Conservation (phyloP, 23 red algal species). For the Chondrus crispus region DNA sequence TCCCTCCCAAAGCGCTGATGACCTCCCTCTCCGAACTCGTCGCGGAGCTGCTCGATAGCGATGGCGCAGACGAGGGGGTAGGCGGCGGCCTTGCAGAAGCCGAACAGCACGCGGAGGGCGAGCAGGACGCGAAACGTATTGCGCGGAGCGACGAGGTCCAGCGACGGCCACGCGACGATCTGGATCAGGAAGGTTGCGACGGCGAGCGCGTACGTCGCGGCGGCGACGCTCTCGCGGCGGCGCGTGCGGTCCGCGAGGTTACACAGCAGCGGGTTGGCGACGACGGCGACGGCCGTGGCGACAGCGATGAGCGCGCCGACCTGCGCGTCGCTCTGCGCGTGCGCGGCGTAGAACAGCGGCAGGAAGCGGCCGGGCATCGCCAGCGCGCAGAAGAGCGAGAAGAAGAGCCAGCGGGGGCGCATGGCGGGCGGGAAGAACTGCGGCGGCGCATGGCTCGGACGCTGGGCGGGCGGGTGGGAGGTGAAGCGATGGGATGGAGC, state of each 20-base stretch:
- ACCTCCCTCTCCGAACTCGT: neutral
- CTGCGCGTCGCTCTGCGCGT: constrained; percentile 6
- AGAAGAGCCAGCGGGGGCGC: constrained; percentile 40
- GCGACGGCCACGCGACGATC: constrained; percentile 16
- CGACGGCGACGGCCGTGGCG: neutral
- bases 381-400: constrained; percentile 22
- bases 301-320: constrained; percentile 42
- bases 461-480: neutral
- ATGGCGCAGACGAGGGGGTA: constrained; percentile 26
- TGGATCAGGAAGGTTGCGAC: constrained; percentile 19
- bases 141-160: neutral
- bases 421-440: neutral
- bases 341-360: constrained; percentile 15
- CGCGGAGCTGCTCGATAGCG: constrained; percentile 18
- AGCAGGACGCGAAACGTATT: neutral
- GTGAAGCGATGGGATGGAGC: neutral
- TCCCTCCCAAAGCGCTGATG: constrained; percentile 36
- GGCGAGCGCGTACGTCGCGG: neutral
- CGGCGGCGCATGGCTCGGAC: neutral
- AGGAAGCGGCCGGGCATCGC: constrained; percentile 60
- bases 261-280: constrained; percentile 24
- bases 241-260: constrained; percentile 20
- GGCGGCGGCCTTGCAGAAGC: neutral
- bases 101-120: neutral
- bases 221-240: neutral